Base-by-base conservation (phyloP, 257 asterid species). In the Rhazya stricta region DNA sequence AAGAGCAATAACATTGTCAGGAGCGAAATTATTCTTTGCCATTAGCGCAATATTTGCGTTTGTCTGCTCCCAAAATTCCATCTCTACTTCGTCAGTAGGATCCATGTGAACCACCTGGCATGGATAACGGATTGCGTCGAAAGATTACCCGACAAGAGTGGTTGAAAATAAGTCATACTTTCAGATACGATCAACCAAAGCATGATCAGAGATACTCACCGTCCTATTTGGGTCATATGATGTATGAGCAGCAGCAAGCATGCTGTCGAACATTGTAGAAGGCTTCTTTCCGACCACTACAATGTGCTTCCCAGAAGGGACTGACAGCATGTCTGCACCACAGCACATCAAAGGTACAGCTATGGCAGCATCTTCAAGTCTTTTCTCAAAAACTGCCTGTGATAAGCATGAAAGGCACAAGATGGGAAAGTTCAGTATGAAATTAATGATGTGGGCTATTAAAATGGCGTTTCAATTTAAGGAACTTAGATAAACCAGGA, bases 261-360 rank as follows among this genome's bases (percentile, higher is more conserved):
- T 90, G 80, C 43, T 27, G 39, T 89, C 85, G 9, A 89, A 87
- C n/a, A 76, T 84, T 0, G 37, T 61, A 2, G 87, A 81, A 1
- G 86, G 60, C 69, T 81, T 92, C 16, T 67, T 66, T 2, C 96
- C 97, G 5, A 89, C 85, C 1, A 94, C 16, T 41, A 94, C 92
- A 29, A 94, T 91, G 80, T 94, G 99, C 81, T 87, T 89, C 54
- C 89, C 75, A 3, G 97, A 88, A 48, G 93, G 91, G 62, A 81
- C 82, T 0, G 74, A 67, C 5, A 94, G 85, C 95, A 92, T 92
- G 42, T 92, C 97, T 1, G 97, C 97, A 1, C 87, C 97, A 16
- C 97, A 92, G 79, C 99, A 92, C 97, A 92, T 85, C 48, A 92
- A 78, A 6, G 99, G 99, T 80, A 92, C 87, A 0, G 97, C 99